Evolutionary conservation across 495 filamentous ascomycete species (phyloP).

Genomic region (Cercophora samala): DNA sequence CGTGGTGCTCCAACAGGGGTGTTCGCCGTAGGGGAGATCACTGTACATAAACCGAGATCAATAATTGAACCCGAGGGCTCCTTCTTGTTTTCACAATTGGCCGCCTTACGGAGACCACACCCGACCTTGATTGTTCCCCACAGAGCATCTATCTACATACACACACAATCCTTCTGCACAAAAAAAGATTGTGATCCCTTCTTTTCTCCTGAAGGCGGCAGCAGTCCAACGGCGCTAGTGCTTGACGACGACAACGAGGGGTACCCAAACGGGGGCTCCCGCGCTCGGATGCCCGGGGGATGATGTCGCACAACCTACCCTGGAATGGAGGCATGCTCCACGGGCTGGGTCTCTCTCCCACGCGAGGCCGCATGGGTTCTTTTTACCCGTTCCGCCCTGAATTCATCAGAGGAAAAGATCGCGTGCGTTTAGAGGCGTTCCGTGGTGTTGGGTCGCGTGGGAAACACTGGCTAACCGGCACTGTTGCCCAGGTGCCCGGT

Average conservation of each 20-base stretch:
- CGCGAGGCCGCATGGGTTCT: neutral
- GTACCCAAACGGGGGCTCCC: neutral
- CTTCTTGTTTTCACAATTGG: neutral
- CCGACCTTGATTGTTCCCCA: neutral
- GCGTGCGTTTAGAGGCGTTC: neutral
- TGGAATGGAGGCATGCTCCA: neutral
- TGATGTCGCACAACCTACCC: conserved; percentile 1
- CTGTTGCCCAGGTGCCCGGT: neutral
- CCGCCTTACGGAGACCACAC: neutral
- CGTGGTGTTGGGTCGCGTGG: neutral
- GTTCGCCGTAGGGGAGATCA: neutral
- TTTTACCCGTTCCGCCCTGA: neutral
- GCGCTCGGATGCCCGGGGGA: conserved; percentile 9
- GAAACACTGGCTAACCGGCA: neutral
- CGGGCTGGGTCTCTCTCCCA: too few species aligned
- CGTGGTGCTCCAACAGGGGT: neutral
- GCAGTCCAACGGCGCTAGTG: conserved; percentile 13
- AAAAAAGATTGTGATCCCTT: neutral
- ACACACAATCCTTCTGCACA: neutral
- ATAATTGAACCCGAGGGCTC: neutral
- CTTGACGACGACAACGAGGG: conserved; percentile 1
- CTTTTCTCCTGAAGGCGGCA: conserved; percentile 16
- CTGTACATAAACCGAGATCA: neutral
- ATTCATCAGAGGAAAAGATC: neutral
- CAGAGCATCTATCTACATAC: neutral